Base-by-base conservation (phyloP, 805 yeast genomes). In the Cyberlindnera euphorbiiphila region DNA sequence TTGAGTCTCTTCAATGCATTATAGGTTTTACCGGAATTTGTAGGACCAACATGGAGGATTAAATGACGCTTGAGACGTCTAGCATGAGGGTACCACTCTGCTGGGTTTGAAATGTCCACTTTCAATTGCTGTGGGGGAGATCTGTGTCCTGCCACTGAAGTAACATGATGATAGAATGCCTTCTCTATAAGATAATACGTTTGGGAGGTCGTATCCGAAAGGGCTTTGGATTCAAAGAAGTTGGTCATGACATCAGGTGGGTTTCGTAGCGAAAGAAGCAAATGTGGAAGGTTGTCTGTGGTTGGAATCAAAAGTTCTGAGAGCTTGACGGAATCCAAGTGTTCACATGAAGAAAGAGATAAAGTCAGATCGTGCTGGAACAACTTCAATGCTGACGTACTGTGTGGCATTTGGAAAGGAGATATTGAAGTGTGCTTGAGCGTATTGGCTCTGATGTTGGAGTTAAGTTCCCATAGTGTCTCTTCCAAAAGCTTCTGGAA, bases 31-130 rank as follows among this genome's bases (percentile, higher is more conserved):
- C 99, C 99, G 48, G 93, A 81, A 58, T 93, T 93, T 0, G 99
- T 93, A 1, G 99, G 98, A 0, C 99, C 99, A 9, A 93, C 85
- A 57, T 93, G 99, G 78, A 93, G 74, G n/a, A 83, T 72, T 33
- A 93, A 70, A 34, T 82, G 80, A 26, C 99, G 68, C 46, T 77
- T 79, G 65, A 87, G 67, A 45, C 78, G 74, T 26, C 98, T 68
- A 1, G 98, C 94, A 30, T 71, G 77, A 0, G 98, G 96, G 52
- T 71, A 93, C 88, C 95, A 84, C 46, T 78, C 78, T 9, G 74
- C 74, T 0, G 93, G 93, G 45, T 77, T 69, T 13, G 69, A 57
- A 17, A 78, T 61, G 47, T 76, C 78, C 7, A 65, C 54, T 19
- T 50, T 57, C 9, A 49, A 30, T 8, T 41, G 37, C 19, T 50